phyloP scores from a whole-genome alignment of 208 protist genomes.

The Trypanosoma cruzi region DNA sequence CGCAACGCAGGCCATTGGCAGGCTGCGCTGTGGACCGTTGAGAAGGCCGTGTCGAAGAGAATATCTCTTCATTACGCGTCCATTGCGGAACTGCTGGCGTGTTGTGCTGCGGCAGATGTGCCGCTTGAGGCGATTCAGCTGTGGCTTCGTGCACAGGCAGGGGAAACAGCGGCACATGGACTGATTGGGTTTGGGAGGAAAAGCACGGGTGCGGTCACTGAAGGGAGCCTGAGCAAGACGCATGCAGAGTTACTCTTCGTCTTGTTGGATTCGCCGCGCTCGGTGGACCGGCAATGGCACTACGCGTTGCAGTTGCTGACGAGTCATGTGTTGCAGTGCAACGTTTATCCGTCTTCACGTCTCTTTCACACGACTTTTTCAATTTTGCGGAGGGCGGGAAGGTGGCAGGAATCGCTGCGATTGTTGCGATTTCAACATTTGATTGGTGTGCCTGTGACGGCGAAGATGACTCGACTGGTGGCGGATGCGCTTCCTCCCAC shows the following conservation, averaged over 20 bases:
- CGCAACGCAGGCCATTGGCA: constrained; percentile 12
- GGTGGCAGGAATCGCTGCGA: constrained; percentile 23
- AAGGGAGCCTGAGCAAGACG: not conserved
- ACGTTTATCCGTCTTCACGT: constrained; percentile 6
- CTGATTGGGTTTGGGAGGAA: constrained; percentile 10
- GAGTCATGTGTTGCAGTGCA: constrained; percentile 2
- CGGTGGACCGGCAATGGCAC: constrained; percentile 11
- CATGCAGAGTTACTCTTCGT: constrained; percentile 15
- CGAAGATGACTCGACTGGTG: constrained; percentile 4
- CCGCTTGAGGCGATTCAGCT: constrained; percentile 27
- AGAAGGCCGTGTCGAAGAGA: constrained; percentile 3
- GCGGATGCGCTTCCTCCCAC: constrained; percentile 3
- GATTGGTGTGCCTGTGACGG: not conserved
- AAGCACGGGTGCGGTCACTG: not conserved
- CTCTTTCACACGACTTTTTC: constrained; percentile 20
- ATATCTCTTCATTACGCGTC: constrained; percentile 15
- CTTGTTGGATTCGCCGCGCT: constrained; percentile 10
- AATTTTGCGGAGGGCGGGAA: constrained; percentile 5
- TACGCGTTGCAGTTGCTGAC: constrained; percentile 16
- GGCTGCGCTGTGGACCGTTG: constrained; percentile 8
- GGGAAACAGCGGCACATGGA: not conserved
- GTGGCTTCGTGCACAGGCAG: constrained; percentile 5
- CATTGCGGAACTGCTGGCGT: constrained; percentile 25
- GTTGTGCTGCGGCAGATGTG: constrained; percentile 4
- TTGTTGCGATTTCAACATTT: constrained; percentile 8